phyloP scores from a whole-genome alignment of 2,329 filamentous ascomycete species.

The Colletotrichum liriopes region DNA sequence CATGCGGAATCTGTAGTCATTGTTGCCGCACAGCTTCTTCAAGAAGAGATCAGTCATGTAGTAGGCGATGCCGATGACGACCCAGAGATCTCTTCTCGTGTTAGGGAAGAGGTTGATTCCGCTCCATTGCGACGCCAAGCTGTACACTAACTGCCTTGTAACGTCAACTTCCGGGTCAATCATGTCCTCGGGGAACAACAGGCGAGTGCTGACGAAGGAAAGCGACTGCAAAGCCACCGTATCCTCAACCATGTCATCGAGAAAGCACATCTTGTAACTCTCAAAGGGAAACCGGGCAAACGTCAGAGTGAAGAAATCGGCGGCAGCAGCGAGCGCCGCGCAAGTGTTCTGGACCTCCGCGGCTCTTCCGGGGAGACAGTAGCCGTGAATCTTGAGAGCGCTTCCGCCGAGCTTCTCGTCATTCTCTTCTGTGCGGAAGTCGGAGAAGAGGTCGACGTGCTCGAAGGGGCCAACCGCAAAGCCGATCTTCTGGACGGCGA shows the following conservation, averaged over 20 bases:
- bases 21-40: conserved; percentile 91
- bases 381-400: conserved; percentile 90
- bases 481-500: conserved; percentile 90
- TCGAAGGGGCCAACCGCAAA: conserved; percentile 97
- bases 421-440: conserved; percentile 91
- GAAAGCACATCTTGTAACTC: conserved; percentile 93
- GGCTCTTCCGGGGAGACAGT: conserved; percentile 87
- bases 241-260: conserved; percentile 88
- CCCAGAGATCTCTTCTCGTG: conserved; percentile 86
- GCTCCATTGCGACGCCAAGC: conserved; percentile 93
- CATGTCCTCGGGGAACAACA: conserved; percentile 88
- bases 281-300: conserved; percentile 94
- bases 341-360: conserved; percentile 91
- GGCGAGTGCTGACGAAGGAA: conserved; percentile 87
- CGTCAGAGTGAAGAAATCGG: conserved; percentile 91
- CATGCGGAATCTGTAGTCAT: conserved; percentile 92
- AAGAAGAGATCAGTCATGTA: conserved; percentile 97
- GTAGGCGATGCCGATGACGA: conserved; percentile 89
- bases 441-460: conserved; percentile 86
- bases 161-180: conserved; percentile 87
- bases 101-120: conserved; percentile 93
- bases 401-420: conserved; percentile 92
- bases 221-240: conserved; percentile 85
- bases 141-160: conserved; percentile 85
- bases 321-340: conserved; percentile 84